Evolutionary conservation across 2,329 filamentous ascomycete species (phyloP).

Genomic region (Mycosphaerella sp.): DNA sequence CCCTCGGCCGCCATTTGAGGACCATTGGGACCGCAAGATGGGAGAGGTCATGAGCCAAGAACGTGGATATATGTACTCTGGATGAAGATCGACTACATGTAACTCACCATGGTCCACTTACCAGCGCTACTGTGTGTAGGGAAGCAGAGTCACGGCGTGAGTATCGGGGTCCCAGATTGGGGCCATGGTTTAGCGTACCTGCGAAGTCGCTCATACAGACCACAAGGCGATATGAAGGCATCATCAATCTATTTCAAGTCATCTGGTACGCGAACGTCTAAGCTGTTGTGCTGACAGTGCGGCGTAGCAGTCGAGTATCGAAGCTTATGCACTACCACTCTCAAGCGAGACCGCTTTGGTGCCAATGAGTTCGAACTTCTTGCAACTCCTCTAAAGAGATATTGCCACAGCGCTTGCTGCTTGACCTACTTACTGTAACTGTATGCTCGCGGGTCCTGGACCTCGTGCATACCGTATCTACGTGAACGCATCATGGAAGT

Average conservation of each 20-base stretch:
- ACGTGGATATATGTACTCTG: neutral
- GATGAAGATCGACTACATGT: too few species aligned
- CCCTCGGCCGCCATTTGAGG: too few species aligned
- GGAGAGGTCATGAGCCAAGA: too few species aligned
- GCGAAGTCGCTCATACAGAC: neutral
- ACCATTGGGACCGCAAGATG: too few species aligned
- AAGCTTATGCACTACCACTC: neutral
- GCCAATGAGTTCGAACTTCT: neutral
- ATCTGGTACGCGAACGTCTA: neutral
- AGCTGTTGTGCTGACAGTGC: neutral
- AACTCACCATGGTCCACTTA: neutral
- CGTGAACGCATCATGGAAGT: neutral
- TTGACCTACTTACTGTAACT: neutral
- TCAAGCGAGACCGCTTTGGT: too few species aligned
- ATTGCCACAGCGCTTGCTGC: neutral
- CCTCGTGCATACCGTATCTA: neutral
- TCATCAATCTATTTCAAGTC: neutral
- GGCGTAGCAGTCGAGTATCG: neutral
- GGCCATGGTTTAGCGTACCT: neutral
- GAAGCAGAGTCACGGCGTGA: neutral
- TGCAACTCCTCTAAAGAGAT: neutral
- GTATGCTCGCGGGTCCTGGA: neutral
- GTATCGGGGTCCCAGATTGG: neutral
- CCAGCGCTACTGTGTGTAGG: neutral
- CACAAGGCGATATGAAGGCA: neutral